phyloP scores from a whole-genome alignment of 352 stramenopile genomes.

The Globisporangium abappressorium region DNA sequence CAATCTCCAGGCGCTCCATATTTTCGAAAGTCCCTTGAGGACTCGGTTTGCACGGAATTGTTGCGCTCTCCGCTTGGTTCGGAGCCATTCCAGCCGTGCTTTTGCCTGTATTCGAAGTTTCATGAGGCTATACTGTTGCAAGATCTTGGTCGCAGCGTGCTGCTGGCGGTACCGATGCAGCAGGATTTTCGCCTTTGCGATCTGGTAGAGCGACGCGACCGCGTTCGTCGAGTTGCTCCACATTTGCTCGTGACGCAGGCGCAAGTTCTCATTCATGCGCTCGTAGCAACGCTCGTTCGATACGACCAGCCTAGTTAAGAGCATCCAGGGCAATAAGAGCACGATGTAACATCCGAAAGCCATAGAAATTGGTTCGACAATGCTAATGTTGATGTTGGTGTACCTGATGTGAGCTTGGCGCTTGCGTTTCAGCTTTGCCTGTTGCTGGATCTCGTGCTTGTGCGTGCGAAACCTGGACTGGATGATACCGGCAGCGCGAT shows the following conservation, averaged over 20 bases:
- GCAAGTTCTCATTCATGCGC: slow-evolving; percentile 34
- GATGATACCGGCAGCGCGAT: slow-evolving; percentile 30
- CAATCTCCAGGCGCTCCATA: background rate
- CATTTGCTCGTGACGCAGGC: slow-evolving; percentile 17
- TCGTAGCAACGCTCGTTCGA: slow-evolving; percentile 40
- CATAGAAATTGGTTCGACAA: background rate
- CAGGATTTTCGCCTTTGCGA: slow-evolving; percentile 28
- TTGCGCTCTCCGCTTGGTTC: slow-evolving; percentile 4
- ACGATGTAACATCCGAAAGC: background rate
- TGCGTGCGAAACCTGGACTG: slow-evolving; percentile 23
- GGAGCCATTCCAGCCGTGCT: background rate
- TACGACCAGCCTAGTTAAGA: slow-evolving; percentile 21
- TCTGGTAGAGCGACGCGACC: slow-evolving; percentile 31
- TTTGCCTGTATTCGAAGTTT: slow-evolving; percentile 26
- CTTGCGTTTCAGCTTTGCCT: slow-evolving; percentile 14
- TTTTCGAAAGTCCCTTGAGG: slow-evolving; percentile 7
- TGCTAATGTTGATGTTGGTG: background rate
- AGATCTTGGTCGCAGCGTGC: slow-evolving; percentile 28
- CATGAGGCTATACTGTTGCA: slow-evolving; percentile 21
- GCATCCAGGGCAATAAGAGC: background rate
- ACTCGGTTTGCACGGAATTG: slow-evolving; percentile 14
- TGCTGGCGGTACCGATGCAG: slow-evolving; percentile 21
- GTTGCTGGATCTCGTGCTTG: slow-evolving; percentile 8
- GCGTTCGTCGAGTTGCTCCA: slow-evolving; percentile 21
- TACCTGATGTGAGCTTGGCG: slow-evolving; percentile 13